Base-by-base conservation (phyloP, 257 asterid genomes). In the Solanum sparsipilum region DNA sequence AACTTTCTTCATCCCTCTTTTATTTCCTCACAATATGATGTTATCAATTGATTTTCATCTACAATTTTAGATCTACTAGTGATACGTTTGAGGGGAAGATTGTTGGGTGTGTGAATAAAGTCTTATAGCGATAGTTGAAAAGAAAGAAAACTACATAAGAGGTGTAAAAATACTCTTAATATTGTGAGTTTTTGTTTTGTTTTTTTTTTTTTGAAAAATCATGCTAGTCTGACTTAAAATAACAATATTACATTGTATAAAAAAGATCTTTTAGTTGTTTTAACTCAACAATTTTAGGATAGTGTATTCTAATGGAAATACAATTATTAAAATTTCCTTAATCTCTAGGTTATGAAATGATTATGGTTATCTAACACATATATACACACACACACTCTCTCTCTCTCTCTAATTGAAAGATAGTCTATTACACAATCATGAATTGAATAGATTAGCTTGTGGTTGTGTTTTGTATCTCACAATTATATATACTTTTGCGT, bases 211-310 rank as follows among this genome's bases (percentile, higher is more conserved):
- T 21, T 9, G 23, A 23, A 63, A 63, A 65, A 65, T n/a, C 16
- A 10, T 9, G 7, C 1, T 5, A n/a, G 13, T 9, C 11, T 4
- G 15, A 65, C 5, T 0, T 65, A 65, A 63, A 5, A 10, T 0
- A 23, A 63, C 6, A 65, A 65, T 65, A 63, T n/a, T n/a, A n/a
- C 7, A 63, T 2, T 7, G 13, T 63, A n/a, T 63, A 0, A 60
- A 7, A 9, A 5, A 63, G 1, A 65, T 65, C 16, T 65, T 25
- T n/a, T 2, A 65, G 5, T 11, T 65, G 3, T 11, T 65, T 25
- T 10, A 65, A 11, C 18, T 25, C 18, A n/a, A 65, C 16, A n/a
- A 29, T 70, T 72, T 32, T 18, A 4, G 13, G 13, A 13, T 72
- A 32, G 8, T 72, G 41, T 72, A 31, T 3, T 15, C 0, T 20